Percentiles rank a stretch among this genome's conserved stretches.
phyloP scores from a whole-genome alignment of 78 protist species.

The Planoprotostelium fungivorum region DNA sequence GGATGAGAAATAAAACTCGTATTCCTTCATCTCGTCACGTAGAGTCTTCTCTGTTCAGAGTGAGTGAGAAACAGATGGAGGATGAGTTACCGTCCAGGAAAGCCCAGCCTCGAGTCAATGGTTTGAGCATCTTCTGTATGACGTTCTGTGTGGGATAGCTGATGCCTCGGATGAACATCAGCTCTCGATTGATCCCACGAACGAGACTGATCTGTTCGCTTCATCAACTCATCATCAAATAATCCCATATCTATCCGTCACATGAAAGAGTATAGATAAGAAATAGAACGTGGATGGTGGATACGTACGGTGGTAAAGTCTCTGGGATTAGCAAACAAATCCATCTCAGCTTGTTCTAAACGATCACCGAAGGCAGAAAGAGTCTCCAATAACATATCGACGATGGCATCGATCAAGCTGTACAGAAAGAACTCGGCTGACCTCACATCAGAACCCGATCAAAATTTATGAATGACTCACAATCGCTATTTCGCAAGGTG shows the following conservation, averaged over 20 bases:
- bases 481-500: background rate
- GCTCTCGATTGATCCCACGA: background rate
- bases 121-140: background rate
- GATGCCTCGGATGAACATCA: background rate
- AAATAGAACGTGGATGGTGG: no score
- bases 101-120: background rate
- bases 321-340: background rate
- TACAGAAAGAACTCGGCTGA: background rate
- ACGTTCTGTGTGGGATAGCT: background rate
- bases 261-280: no score
- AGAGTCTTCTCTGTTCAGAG: background rate
- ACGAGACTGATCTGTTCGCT: no score
- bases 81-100: background rate
- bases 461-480: background rate
- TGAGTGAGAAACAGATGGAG: background rate
- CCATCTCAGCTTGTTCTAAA: background rate
- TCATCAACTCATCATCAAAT: no score
- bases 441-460: background rate
- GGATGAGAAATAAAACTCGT: background rate
- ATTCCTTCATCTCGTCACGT: background rate
- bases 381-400: background rate
- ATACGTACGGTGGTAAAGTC: background rate
- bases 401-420: background rate
- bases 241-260: background rate
- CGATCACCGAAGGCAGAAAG: background rate